Evolutionary conservation across 2,329 filamentous ascomycete species (phyloP).

Genomic region (Talaromyces marneffei): DNA sequence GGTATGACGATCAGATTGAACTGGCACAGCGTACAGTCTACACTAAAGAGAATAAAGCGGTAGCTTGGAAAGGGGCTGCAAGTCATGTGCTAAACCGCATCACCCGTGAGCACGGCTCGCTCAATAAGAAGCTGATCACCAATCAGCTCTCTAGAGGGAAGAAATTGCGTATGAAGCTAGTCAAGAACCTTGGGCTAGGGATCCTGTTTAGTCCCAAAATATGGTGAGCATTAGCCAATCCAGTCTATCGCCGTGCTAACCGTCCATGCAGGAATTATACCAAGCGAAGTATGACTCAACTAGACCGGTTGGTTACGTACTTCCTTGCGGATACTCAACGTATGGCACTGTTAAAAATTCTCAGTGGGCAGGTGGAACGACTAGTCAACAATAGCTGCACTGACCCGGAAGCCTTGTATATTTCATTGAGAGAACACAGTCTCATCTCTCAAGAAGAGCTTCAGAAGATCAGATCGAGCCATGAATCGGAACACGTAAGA

Average conservation of each 20-base stretch:
- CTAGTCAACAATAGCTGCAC: background rate
- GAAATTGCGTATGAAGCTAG: slow-evolving; percentile 62
- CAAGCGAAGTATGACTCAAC: background rate
- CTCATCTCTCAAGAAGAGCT: slow-evolving; percentile 11
- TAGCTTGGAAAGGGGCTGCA: background rate
- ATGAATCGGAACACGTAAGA: slow-evolving; percentile 13
- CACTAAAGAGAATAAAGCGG: slow-evolving; percentile 3
- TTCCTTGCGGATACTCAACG: background rate
- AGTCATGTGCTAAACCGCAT: background rate
- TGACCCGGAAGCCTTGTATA: background rate
- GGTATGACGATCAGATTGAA: slow-evolving; percentile 15
- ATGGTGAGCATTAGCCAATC: background rate
- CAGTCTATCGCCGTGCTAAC: background rate
- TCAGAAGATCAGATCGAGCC: slow-evolving; percentile 17
- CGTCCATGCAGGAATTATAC: background rate
- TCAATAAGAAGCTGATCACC: background rate
- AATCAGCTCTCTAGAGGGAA: slow-evolving; percentile 41
- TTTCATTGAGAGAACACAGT: background rate
- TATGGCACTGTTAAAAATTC: background rate
- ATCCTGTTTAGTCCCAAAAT: background rate
- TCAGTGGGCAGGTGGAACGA: background rate
- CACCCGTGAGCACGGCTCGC: background rate
- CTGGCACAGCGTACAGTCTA: slow-evolving; percentile 11
- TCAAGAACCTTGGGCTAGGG: slow-evolving; percentile 21
- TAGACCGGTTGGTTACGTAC: background rate